Conservation (phyloP, 2,329 filamentous ascomycete genomes). For the Phialophora chinensis region DNA sequence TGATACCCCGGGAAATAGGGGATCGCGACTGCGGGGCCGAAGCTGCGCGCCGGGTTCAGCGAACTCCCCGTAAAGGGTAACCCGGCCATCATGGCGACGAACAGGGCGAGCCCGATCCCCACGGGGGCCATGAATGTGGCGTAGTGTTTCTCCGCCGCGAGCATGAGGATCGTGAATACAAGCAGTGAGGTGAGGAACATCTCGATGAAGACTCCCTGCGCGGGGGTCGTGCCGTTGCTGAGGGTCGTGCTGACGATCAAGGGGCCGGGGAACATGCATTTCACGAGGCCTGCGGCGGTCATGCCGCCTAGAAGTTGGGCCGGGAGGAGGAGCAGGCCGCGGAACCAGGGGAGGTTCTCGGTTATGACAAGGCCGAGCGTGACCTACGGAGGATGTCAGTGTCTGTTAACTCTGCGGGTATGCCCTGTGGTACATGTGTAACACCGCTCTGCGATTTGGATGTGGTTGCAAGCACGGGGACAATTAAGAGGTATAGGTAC, state of each 20-base stretch:
- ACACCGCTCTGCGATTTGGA: background rate
- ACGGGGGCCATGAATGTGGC: constrained; percentile 73
- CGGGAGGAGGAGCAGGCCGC: constrained; percentile 59
- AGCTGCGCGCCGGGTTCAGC: constrained; percentile 55
- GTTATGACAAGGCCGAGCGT: constrained; percentile 64
- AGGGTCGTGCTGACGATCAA: constrained; percentile 62
- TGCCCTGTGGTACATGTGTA: background rate
- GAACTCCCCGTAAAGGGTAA: constrained; percentile 55
- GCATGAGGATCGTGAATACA: constrained; percentile 69
- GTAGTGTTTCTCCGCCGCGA: constrained; percentile 75
- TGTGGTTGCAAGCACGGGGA: too few relatives aligned
- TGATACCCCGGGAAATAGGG: constrained; percentile 54
- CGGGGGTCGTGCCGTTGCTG: constrained; percentile 55
- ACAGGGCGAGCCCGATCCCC: constrained; percentile 73
- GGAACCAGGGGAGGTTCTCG: constrained; percentile 59
- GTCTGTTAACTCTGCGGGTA: background rate
- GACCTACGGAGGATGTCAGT: constrained; percentile 44
- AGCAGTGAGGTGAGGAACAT: constrained; percentile 69
- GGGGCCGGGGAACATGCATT: constrained; percentile 62
- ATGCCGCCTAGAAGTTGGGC: constrained; percentile 66
- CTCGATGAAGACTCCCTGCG: constrained; percentile 70
- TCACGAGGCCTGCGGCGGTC: constrained; percentile 63
- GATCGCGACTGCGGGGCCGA: constrained; percentile 54
- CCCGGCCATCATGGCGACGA: constrained; percentile 57
- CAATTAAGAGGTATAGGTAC: background rate